Evolutionary conservation across 2,329 filamentous ascomycete species (phyloP).

Genomic region (Aspergillus hiratsukae): DNA sequence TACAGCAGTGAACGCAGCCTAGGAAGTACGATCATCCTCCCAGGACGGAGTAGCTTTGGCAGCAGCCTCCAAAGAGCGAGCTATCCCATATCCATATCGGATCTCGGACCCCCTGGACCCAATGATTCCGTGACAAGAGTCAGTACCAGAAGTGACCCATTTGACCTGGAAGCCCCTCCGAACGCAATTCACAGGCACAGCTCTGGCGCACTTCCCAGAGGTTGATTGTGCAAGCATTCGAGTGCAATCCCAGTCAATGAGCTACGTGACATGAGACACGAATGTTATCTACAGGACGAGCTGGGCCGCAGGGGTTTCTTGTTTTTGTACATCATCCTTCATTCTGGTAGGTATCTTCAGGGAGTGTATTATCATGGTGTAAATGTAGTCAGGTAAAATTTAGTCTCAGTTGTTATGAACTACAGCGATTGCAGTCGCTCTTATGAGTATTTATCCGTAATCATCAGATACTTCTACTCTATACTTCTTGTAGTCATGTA

Average conservation of each 20-base stretch:
- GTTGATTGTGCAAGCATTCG: not conserved
- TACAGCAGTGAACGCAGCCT: conserved; percentile 17
- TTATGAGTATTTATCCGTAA: not conserved
- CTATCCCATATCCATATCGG: conserved; percentile 10
- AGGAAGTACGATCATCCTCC: conserved; percentile 28
- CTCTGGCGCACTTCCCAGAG: conserved; percentile 4
- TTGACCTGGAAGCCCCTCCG: conserved; percentile 29
- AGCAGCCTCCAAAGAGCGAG: conserved; percentile 16
- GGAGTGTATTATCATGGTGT: not conserved
- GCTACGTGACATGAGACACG: conserved; percentile 7
- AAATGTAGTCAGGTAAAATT: not conserved
- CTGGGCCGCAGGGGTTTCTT: not conserved
- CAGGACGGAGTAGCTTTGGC: conserved; percentile 20
- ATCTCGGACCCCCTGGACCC: conserved; percentile 2
- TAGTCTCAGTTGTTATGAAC: not conserved
- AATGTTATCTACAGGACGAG: not conserved
- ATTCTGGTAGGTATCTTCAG: not conserved
- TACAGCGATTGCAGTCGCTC: not conserved
- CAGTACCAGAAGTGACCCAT: conserved; percentile 32
- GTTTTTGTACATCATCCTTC: not conserved
- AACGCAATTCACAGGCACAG: conserved; percentile 29
- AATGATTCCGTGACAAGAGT: conserved; percentile 6
- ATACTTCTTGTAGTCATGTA: not conserved
- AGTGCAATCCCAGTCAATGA: not conserved
- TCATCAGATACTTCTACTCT: no score